phyloP scores from a whole-genome alignment of 441 rosid species.

The Populus hybrid region DNA sequence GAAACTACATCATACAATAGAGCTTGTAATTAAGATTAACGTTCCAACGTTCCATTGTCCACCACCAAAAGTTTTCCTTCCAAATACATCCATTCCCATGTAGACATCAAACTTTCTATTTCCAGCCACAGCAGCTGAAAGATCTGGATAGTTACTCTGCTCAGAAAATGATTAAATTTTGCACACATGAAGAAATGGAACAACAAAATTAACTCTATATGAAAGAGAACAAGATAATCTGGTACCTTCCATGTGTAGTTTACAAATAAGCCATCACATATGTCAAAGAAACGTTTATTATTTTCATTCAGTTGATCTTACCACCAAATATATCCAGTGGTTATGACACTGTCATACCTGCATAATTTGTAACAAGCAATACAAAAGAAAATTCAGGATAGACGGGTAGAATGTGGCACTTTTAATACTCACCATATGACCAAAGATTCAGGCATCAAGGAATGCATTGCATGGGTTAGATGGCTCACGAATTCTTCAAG shows the following conservation, averaged over 20 bases:
- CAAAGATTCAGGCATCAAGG: conserved; percentile 56
- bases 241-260: conserved; percentile 77
- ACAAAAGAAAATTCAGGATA: background rate
- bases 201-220: conserved; percentile 4
- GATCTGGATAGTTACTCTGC: conserved; percentile 56
- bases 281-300: conserved; percentile 80
- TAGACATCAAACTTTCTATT: conserved; percentile 75
- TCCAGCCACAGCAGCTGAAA: conserved; percentile 70
- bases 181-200: background rate
- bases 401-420: background rate
- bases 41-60: conserved; percentile 65
- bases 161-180: conserved; percentile 10
- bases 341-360: conserved; percentile 84
- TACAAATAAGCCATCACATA: conserved; percentile 71
- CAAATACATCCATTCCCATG: conserved; percentile 88
- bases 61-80: conserved; percentile 79
- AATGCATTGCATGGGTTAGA: conserved; percentile 63
- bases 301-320: conserved; percentile 63
- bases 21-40: conserved; percentile 1
- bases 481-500: conserved; percentile 65
- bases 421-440: conserved; percentile 59
- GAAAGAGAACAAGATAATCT: conserved; percentile 1
- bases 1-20: background rate
- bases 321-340: conserved; percentile 56
- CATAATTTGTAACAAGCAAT: conserved; percentile 11